These are phyloP conservation scores for Xylariaceae sp. DNA, from an alignment of 2,329 filamentous ascomycete species.

Conservation along the genomic window DNA sequence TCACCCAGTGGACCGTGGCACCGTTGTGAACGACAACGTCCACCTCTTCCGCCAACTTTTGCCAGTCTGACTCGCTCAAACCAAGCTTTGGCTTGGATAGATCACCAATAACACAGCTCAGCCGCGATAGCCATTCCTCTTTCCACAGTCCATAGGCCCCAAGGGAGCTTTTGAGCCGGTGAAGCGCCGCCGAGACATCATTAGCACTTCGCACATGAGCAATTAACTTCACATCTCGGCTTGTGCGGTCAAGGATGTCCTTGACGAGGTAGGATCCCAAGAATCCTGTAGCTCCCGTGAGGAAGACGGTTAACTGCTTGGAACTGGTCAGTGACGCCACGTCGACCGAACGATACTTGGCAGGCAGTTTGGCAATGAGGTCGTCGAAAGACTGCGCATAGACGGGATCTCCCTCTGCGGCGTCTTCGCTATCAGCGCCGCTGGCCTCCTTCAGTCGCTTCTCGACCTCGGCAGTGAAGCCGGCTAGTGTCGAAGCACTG, in stretches of 20 bases:
- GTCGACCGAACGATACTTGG: constrained; percentile 34
- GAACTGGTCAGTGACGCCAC: constrained; percentile 11
- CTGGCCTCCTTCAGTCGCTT: neutral
- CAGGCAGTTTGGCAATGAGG: constrained; percentile 38
- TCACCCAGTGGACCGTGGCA: constrained; percentile 76
- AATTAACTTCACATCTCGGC: constrained; percentile 55
- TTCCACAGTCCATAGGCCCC: constrained; percentile 77
- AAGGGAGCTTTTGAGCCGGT: constrained; percentile 62
- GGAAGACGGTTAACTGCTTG: constrained; percentile 40
- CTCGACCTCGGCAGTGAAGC: constrained; percentile 49
- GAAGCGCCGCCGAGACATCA: constrained; percentile 52
- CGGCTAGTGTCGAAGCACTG: constrained; percentile 50
- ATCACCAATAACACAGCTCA: constrained; percentile 68
- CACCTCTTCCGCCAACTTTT: constrained; percentile 56
- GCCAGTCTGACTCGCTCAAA: constrained; percentile 61
- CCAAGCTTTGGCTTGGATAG: constrained; percentile 69
- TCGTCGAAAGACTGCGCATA: constrained; percentile 48
- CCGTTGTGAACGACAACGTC: constrained; percentile 81
- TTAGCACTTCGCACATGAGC: constrained; percentile 67
- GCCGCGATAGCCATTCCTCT: constrained; percentile 57
- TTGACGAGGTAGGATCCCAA: constrained; percentile 74
- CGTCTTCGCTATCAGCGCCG: constrained; percentile 7
- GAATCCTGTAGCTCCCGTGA: constrained; percentile 90
- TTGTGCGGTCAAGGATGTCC: constrained; percentile 57
- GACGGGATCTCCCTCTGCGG: constrained; percentile 37